Evolutionary conservation across 441 rosid genomes (phyloP).

Genomic region (Biscutella auriculata): DNA sequence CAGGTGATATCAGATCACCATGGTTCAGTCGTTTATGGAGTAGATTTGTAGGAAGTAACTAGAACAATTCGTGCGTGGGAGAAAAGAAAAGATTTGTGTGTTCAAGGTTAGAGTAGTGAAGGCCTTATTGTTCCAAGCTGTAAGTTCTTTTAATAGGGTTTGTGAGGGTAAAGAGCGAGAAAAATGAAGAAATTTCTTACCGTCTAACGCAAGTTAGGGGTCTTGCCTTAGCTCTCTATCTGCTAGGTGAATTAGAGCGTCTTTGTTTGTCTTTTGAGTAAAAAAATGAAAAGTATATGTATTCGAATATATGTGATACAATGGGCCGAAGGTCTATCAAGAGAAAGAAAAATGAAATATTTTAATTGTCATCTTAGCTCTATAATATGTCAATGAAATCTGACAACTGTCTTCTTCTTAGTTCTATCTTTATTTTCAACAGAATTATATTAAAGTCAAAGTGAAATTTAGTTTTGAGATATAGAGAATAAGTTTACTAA

Average conservation of each 20-base stretch:
- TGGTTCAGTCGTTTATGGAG: constrained; percentile 43
- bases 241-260: constrained; percentile 8
- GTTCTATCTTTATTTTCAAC: no score
- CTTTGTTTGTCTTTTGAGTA: constrained; percentile 8
- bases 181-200: neutral
- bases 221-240: neutral
- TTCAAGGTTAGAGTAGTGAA: constrained; percentile 44
- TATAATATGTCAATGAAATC: no score
- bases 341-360: neutral
- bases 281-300: neutral
- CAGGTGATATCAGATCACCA: constrained; percentile 42
- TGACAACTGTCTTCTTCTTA: no score
- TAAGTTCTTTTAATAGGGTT: constrained; percentile 19
- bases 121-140: constrained; percentile 16
- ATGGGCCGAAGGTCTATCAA: constrained; percentile 20
- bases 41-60: constrained; percentile 33
- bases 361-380: neutral
- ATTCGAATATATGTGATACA: constrained; percentile 5
- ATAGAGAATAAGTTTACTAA: no score
- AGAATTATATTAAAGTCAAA: no score
- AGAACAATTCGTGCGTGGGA: constrained; percentile 8
- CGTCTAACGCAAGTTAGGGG: constrained; percentile 7
- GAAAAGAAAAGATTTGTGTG: constrained; percentile 33
- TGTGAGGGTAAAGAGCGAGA: neutral
- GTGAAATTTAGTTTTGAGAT: no score